phyloP scores from a whole-genome alignment of 2,329 filamentous ascomycete species.

The Orbilia javanica region DNA sequence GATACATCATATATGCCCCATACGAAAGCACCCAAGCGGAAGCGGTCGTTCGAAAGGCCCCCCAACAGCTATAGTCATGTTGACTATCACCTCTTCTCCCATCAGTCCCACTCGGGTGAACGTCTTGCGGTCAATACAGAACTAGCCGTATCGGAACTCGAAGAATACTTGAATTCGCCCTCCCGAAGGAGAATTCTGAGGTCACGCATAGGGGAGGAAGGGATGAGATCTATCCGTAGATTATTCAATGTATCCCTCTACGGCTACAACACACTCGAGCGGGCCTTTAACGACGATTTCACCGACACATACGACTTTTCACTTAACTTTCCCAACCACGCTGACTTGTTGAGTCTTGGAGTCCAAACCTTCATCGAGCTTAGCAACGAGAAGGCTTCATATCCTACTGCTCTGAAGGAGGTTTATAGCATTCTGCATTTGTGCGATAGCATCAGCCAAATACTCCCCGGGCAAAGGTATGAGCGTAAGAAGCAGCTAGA shows the following conservation, averaged over 20 bases:
- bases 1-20: neutral
- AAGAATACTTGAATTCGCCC: conserved; percentile 43
- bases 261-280: conserved; percentile 50
- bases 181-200: conserved; percentile 39
- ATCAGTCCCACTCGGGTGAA: neutral
- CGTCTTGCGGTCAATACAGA: conserved; percentile 31
- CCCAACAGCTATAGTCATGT: neutral
- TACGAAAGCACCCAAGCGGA: conserved; percentile 20
- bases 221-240: conserved; percentile 48
- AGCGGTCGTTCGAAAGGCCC: neutral
- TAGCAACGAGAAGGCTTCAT: conserved; percentile 47
- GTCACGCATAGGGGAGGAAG: conserved; percentile 46
- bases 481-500: conserved; percentile 39
- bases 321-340: conserved; percentile 46
- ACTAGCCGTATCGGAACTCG: conserved; percentile 28
- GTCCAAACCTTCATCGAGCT: conserved; percentile 52
- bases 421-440: conserved; percentile 54
- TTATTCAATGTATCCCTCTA: conserved; percentile 48
- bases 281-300: conserved; percentile 27
- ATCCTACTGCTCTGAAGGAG: conserved; percentile 41
- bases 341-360: conserved; percentile 44
- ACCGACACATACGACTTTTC: conserved; percentile 49
- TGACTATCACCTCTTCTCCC: neutral
- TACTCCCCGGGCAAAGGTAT: conserved; percentile 37
- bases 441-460: conserved; percentile 51